Conservation (phyloP, 1,139 yeast species). For the Magnusiomyces sp. region DNA sequence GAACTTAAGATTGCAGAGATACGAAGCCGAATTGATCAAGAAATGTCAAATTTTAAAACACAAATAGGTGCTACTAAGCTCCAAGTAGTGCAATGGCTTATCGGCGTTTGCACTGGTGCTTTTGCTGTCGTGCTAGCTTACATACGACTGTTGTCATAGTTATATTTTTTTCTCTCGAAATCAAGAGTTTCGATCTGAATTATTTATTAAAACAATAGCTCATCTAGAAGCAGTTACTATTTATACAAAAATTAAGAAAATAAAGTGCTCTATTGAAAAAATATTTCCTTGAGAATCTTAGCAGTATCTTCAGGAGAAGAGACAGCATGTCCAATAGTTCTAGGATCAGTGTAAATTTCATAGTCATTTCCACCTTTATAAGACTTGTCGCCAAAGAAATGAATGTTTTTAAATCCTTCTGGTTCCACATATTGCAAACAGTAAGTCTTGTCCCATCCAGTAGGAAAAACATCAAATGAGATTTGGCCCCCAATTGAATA, state of each 20-base stretch:
- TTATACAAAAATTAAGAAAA: background rate
- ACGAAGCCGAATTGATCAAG: constrained; percentile 90
- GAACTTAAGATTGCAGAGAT: constrained; percentile 92
- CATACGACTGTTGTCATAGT: constrained; percentile 65
- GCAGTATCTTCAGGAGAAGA: constrained; percentile 82
- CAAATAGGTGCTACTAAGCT: constrained; percentile 92
- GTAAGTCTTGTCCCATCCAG: constrained; percentile 99
- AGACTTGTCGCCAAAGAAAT: constrained; percentile 98
- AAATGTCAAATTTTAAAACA: constrained; percentile 86
- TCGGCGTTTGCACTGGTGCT: constrained; percentile 97
- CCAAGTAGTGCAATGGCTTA: constrained; percentile 95
- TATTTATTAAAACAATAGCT: too few relatives aligned
- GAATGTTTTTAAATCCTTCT: constrained; percentile 80
- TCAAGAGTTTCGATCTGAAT: too few relatives aligned
- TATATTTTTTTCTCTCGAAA: too few relatives aligned
- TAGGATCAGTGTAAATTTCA: constrained; percentile 83
- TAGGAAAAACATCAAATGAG: constrained; percentile 98
- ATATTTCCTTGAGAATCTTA: constrained; percentile 72
- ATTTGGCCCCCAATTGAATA: constrained; percentile 99
- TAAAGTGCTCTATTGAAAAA: constrained; percentile 32
- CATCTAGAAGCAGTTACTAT: background rate
- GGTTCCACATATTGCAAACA: constrained; percentile 84
- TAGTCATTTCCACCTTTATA: constrained; percentile 97
- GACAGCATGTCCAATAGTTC: constrained; percentile 96
- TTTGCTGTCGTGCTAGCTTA: constrained; percentile 89